These are phyloP conservation scores for Oropetium thomaeum DNA, from an alignment of 176 grass and related monocot genomes.

Conservation along the genomic window DNA sequence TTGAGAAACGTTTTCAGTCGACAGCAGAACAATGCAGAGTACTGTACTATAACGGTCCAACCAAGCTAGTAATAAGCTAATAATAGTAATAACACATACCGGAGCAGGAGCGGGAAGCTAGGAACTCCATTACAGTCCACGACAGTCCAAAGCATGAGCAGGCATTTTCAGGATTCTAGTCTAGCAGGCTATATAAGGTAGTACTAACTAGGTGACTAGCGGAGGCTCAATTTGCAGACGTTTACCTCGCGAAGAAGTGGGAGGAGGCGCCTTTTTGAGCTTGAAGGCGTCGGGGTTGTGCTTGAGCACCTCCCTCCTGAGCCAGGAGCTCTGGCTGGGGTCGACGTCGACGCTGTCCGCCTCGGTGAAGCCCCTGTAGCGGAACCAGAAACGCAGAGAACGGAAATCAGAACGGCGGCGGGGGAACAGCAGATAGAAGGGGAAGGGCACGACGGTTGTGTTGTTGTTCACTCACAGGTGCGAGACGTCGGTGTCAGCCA, in stretches of 20 bases:
- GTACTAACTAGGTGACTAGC: not conserved
- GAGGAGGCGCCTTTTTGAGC: slow-evolving; percentile 6
- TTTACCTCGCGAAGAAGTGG: slow-evolving; percentile 61
- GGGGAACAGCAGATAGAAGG: not conserved
- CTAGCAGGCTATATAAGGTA: not conserved
- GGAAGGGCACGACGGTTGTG: not conserved
- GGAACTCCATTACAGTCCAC: not conserved
- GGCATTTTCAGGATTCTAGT: not conserved
- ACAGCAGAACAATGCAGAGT: not conserved
- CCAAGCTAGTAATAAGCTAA: slow-evolving; percentile 12
- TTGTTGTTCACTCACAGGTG: slow-evolving; percentile 49
- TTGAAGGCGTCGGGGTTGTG: slow-evolving; percentile 74
- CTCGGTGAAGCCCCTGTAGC: slow-evolving; percentile 60
- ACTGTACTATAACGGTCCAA: not conserved
- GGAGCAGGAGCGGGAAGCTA: not conserved
- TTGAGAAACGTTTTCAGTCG: slow-evolving; percentile 7
- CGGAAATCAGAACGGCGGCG: not conserved
- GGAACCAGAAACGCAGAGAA: not conserved
- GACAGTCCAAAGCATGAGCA: not conserved
- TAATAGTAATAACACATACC: not conserved
- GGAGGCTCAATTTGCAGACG: slow-evolving; percentile 53
- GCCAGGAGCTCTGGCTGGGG: slow-evolving; percentile 59
- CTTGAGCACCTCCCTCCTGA: slow-evolving; percentile 86
- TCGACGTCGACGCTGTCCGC: slow-evolving; percentile 48
- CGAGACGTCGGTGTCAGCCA: slow-evolving; percentile 68